Conservation (phyloP, 1,139 yeast genomes). For the Suhomyces bokatorum region DNA sequence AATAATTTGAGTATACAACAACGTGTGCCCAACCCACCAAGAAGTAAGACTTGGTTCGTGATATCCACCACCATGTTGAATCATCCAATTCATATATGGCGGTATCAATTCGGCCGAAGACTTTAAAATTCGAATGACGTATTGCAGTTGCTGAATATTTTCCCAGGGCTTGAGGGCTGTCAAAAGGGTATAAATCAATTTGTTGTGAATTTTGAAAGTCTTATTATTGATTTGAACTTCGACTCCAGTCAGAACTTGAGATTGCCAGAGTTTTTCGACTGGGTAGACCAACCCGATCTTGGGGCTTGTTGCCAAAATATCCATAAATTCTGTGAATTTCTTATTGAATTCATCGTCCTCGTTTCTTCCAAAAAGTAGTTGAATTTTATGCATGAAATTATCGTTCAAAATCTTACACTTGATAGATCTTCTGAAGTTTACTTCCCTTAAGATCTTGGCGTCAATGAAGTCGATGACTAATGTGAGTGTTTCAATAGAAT, state of each 20-base stretch:
- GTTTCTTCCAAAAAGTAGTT: slow-evolving; percentile 50
- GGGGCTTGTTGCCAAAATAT: slow-evolving; percentile 45
- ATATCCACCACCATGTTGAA: slow-evolving; percentile 54
- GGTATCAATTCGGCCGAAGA: slow-evolving; percentile 70
- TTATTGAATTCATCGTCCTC: slow-evolving; percentile 18
- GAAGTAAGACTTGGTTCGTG: slow-evolving; percentile 75
- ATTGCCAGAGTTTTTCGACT: slow-evolving; percentile 57
- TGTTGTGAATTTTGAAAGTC: slow-evolving; percentile 62
- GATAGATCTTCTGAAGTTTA: slow-evolving; percentile 61
- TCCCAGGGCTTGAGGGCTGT: slow-evolving; percentile 81
- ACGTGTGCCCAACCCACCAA: slow-evolving; percentile 78
- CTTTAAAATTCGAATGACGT: slow-evolving; percentile 52
- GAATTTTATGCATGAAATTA: slow-evolving; percentile 62
- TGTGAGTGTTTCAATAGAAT: slow-evolving; percentile 45
- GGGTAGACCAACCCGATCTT: slow-evolving; percentile 64
- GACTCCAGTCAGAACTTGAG: slow-evolving; percentile 23
- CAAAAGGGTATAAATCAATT: slow-evolving; percentile 61
- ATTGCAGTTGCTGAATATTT: slow-evolving; percentile 58
- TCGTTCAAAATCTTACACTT: slow-evolving; percentile 81
- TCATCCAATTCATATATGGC: slow-evolving; percentile 63
- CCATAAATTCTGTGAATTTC: slow-evolving; percentile 50
- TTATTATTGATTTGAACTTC: slow-evolving; percentile 44
- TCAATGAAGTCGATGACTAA: slow-evolving; percentile 51
- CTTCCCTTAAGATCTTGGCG: slow-evolving; percentile 55
- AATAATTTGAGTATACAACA: slow-evolving; percentile 59